Evolutionary conservation across 139 green algal genomes (phyloP), one percentile per base, ranked within the genome.

Genomic region (Protoeuglena noctilucae): DNA sequence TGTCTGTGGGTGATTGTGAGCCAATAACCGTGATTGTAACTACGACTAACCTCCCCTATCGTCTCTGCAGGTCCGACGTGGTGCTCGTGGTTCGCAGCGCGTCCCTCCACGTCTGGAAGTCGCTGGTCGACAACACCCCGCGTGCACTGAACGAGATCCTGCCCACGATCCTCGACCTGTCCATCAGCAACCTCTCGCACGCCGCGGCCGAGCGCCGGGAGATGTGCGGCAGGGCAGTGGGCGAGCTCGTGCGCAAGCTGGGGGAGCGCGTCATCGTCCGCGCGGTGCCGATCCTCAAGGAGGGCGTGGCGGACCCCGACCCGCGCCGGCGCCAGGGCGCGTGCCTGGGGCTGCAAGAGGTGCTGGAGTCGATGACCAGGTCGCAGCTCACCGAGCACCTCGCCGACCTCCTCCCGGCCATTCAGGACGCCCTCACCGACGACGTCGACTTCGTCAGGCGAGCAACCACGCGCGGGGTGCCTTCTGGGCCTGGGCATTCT

Each of bases 171-270:
- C 90, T 93, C 83, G 43, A 61, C 23, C 57, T 72, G 18, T 57
- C 93, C 41, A 93, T 96, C 40, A 58, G 60, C 5, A 70, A 69
- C 23, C 72, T 96, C 40, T 82, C 78, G 12, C 60, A 77, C 43
- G 53, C 61, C 34, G 67, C 41, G 22, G 79, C 86, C 46, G 76
- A 87, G 52, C 61, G 64, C 47, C 62, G 66, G 25, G 62, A 77
- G 62, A 73, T 81, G 48, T 81, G 82, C 6, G 83, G 77, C 7
- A 54, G 82, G 16, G 88, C 79, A 60, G 69, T 97, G 40, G 90
- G 88, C 3, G 90, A 98, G 74, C 76, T 98, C 25, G 88, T 96
- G 17, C 70, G 79, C 30, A 96, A 97, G 79, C 86, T 97, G 73
- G 90, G 89, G 21, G 88, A 96, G 51, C 78, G 89, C 41, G 78